Evolutionary conservation across 2,329 filamentous ascomycete genomes (phyloP).

Genomic region (Pyrenophora graminea): DNA sequence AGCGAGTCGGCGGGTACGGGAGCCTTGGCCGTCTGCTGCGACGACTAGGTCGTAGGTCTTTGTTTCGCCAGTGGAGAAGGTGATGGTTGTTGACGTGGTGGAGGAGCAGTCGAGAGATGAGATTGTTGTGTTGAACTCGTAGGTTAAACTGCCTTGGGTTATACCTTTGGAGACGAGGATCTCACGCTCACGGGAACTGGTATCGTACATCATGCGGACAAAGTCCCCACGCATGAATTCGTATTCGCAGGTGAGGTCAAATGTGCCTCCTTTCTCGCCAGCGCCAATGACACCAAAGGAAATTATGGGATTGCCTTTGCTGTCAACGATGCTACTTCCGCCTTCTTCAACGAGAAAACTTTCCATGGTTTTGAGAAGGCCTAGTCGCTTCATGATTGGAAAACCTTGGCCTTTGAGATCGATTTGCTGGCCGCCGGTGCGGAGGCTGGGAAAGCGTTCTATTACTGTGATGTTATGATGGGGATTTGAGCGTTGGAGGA

Average conservation of each 20-base stretch:
- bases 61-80: conserved; percentile 21
- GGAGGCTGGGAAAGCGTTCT: conserved; percentile 50
- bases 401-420: conserved; percentile 52
- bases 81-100: conserved; percentile 18
- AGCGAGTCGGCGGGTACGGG: conserved; percentile 25
- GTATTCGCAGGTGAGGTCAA: conserved; percentile 30
- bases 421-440: conserved; percentile 52
- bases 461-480: conserved; percentile 47
- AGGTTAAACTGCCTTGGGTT: conserved; percentile 10
- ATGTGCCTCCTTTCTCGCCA: conserved; percentile 41
- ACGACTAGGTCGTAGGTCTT: conserved; percentile 31
- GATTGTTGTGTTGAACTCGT: conserved; percentile 21
- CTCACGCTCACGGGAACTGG: conserved; percentile 15
- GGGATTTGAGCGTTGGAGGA: conserved; percentile 51
- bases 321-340: conserved; percentile 45
- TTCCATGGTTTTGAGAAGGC: conserved; percentile 44
- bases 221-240: conserved; percentile 41
- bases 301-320: conserved; percentile 20
- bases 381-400: conserved; percentile 48
- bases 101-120: conserved; percentile 17
- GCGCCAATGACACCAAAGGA: conserved; percentile 41
- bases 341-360: conserved; percentile 43
- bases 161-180: conserved; percentile 18
- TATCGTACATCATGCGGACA: conserved; percentile 39
- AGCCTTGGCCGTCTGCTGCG: conserved; percentile 33